phyloP scores from a whole-genome alignment of 768 basidiomycete genomes.

The Lactarius sanguifluus region DNA sequence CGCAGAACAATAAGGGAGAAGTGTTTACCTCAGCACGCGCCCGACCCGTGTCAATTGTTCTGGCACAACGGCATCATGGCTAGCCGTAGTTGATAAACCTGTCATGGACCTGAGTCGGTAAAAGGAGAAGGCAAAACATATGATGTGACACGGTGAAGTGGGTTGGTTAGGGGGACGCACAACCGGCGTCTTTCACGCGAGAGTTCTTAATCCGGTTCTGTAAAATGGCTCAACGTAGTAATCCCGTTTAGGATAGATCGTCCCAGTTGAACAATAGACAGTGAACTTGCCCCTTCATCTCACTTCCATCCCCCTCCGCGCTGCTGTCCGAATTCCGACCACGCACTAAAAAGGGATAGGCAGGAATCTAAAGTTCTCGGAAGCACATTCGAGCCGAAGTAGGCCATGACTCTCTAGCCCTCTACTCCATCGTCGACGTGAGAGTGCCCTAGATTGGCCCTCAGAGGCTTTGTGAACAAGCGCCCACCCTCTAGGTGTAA shows the following conservation, averaged over 20 bases:
- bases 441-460: background rate
- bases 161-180: background rate
- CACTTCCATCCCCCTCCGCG: conserved; percentile 3
- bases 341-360: conserved; percentile 5
- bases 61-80: conserved; percentile 17
- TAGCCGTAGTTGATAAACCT: conserved; percentile 15
- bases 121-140: conserved; percentile 18
- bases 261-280: conserved; percentile 24
- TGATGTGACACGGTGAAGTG: conserved; percentile 19
- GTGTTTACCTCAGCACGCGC: conserved; percentile 26
- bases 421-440: background rate
- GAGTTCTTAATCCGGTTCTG: conserved; percentile 4
- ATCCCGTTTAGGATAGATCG: conserved; percentile 23
- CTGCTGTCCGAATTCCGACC: background rate
- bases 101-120: conserved; percentile 15
- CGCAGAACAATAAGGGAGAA: conserved; percentile 29
- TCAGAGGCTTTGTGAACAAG: background rate
- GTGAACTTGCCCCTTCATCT: conserved; percentile 15
- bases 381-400: conserved; percentile 2
- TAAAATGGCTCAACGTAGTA: background rate
- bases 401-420: background rate
- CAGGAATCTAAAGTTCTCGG: conserved; percentile 7
- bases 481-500: background rate
- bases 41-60: conserved; percentile 23
- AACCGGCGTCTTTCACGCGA: conserved; percentile 5